Conservation (phyloP, 2,329 filamentous ascomycete species). For the Neonectria magnoliae region DNA sequence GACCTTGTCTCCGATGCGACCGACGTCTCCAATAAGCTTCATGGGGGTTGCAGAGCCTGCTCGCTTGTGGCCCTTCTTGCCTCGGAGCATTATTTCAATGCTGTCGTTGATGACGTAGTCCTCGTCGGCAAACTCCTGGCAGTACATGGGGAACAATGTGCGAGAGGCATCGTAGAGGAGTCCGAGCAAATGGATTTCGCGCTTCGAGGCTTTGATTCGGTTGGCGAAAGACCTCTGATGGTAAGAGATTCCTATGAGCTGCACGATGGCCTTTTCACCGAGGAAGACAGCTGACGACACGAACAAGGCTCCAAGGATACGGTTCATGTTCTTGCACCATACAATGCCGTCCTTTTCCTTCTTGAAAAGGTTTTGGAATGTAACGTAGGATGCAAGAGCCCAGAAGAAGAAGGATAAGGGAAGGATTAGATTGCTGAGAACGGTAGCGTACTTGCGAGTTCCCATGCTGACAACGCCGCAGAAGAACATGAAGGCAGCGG, state of each 20-base stretch:
- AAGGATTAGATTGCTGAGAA: slow-evolving; percentile 71
- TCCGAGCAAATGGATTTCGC: slow-evolving; percentile 81
- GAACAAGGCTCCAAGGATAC: slow-evolving; percentile 73
- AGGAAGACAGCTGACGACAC: slow-evolving; percentile 77
- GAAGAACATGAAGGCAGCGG: slow-evolving; percentile 73
- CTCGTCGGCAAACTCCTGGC: slow-evolving; percentile 88
- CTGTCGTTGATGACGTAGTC: slow-evolving; percentile 92
- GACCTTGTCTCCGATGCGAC: slow-evolving; percentile 89
- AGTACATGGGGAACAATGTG: slow-evolving; percentile 90
- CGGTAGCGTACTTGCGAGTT: slow-evolving; percentile 75
- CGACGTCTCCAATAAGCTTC: slow-evolving; percentile 79
- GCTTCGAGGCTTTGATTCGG: slow-evolving; percentile 90
- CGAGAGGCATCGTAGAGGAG: slow-evolving; percentile 92
- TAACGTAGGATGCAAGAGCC: slow-evolving; percentile 70
- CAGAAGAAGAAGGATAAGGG: slow-evolving; percentile 76
- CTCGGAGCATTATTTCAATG: slow-evolving; percentile 73
- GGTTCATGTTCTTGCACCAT: slow-evolving; percentile 69
- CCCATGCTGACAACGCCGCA: slow-evolving; percentile 75
- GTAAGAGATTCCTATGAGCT: slow-evolving; percentile 86
- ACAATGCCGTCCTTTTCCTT: slow-evolving; percentile 48
- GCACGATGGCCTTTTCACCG: slow-evolving; percentile 81
- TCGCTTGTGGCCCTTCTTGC: slow-evolving; percentile 60
- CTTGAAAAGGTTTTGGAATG: slow-evolving; percentile 66
- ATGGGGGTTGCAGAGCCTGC: slow-evolving; percentile 78
- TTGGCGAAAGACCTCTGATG: slow-evolving; percentile 85